Percentiles rank a stretch among this genome's conserved stretches.
phyloP scores from a whole-genome alignment of 495 filamentous ascomycete species.

The Rhizodiscina lignyota region DNA sequence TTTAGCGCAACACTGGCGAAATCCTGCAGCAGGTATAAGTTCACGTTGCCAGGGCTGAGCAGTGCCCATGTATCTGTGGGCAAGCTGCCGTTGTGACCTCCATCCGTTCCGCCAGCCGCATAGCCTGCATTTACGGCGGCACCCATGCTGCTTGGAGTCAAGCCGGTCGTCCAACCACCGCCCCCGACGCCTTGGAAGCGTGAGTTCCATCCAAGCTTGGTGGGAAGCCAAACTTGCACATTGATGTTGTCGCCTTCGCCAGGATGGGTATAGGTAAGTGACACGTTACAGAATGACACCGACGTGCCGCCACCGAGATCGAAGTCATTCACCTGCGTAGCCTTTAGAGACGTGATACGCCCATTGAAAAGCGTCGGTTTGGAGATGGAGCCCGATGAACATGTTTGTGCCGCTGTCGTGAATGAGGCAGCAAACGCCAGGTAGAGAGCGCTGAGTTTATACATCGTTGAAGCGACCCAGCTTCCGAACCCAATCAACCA shows the following conservation, averaged over 20 bases:
- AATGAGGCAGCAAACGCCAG: too few species aligned
- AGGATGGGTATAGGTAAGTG: conserved; percentile 25
- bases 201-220: conserved; percentile 24
- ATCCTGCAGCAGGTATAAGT: conserved; percentile 9
- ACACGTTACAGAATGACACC: conserved; percentile 27
- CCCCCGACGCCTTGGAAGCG: conserved; percentile 26
- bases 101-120: not conserved
- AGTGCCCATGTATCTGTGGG: conserved; percentile 5
- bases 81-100: not conserved
- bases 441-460: too few species aligned
- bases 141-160: too few species aligned
- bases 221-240: conserved; percentile 22
- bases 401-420: too few species aligned
- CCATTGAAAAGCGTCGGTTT: too few species aligned
- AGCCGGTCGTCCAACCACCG: conserved; percentile 4
- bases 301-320: too few species aligned
- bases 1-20: not conserved
- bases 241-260: conserved; percentile 20
- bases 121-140: not conserved
- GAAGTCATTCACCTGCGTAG: too few species aligned
- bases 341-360: too few species aligned
- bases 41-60: conserved; percentile 5
- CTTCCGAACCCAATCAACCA: too few species aligned
- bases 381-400: too few species aligned
- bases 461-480: too few species aligned